A percentile compares a stretch with the other conserved stretches of the same genome.
These are phyloP conservation scores for Psilocybe cubensis DNA, from an alignment of 768 basidiomycete genomes.

Conservation along the genomic window DNA sequence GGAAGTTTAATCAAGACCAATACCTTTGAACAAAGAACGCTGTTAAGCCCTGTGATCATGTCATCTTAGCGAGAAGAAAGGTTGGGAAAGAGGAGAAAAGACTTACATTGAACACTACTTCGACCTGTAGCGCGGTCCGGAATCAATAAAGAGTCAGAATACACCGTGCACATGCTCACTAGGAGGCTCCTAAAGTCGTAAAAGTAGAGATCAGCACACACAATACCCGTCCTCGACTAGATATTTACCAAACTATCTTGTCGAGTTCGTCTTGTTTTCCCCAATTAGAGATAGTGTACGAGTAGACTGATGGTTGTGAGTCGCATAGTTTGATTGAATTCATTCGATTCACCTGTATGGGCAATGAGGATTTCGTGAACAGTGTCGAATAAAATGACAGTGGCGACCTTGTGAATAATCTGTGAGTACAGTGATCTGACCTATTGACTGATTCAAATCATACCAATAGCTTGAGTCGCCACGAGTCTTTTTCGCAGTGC, in stretches of 20 bases:
- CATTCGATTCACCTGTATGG: conserved; percentile 42
- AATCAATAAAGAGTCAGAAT: neutral
- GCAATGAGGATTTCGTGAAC: conserved; percentile 57
- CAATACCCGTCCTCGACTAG: too few species aligned
- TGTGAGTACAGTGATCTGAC: neutral
- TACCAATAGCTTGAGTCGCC: conserved; percentile 51
- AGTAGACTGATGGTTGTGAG: conserved; percentile 21
- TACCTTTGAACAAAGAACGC: conserved; percentile 32
- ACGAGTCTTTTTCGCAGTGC: conserved; percentile 48
- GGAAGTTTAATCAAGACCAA: neutral
- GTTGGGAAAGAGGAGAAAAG: neutral
- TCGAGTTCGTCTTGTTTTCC: conserved; percentile 19
- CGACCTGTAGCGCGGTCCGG: conserved; percentile 15
- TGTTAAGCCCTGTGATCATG: conserved; percentile 23
- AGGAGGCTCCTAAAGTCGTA: conserved; percentile 22
- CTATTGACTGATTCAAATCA: neutral
- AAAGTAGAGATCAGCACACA: neutral
- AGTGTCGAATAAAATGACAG: conserved; percentile 53
- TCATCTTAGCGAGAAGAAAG: neutral
- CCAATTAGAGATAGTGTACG: conserved; percentile 26
- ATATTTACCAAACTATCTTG: conserved; percentile 23
- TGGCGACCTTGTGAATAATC: conserved; percentile 45
- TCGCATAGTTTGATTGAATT: neutral
- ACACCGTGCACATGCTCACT: conserved; percentile 11
- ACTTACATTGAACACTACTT: conserved; percentile 29